Evolutionary conservation across 345 rosid species (phyloP), one percentile per base, ranked within the genome.

Genomic region (Eucalyptus curtisii): DNA sequence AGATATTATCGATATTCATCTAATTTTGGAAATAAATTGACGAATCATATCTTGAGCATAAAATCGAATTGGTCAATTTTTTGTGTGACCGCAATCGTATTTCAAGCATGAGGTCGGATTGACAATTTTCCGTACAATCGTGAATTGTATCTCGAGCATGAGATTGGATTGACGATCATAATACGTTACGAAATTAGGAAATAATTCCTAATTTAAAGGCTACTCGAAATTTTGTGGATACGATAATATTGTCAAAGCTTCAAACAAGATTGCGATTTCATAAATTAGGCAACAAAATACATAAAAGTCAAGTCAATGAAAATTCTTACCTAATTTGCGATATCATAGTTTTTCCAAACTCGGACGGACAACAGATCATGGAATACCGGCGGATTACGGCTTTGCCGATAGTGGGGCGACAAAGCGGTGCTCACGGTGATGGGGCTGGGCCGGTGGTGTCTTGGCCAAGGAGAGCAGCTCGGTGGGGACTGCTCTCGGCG

Each of bases 321-420:
- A 55, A 24, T 55, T 55, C 27, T 55, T 24, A 55, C 61, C 30
- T 0, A 55, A 55, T 24, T 55, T 24, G 13, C 3, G 1, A 22
- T 55, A 24, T 55, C 61, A 2, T 0, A 55, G 27, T 3, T 0
- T 24, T 55, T 55, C 61, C 27, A 24, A 55, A 22, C 61, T 55
- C 13, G 6, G 12, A 55, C 1, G 30, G 30, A 24, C 30, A 55
- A 22, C 30, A 9, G 30, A 55, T 20, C 61, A 55, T 2, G 27
- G 24, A 4, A 52, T 8, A 52, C 24, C 0, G 55, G 8, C 4
- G 55, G 24, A 52, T 7, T 52, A 52, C 24, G 1, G 24, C 10
- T 0, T 0, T 3, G 24, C 24, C 3, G 4, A 1, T 2, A 55
- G 61, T 22, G 27, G 61, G 1, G 0, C 61, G 27, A 0, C 61